phyloP scores from a whole-genome alignment of 805 yeast species.

The Torulaspora franciscae region DNA sequence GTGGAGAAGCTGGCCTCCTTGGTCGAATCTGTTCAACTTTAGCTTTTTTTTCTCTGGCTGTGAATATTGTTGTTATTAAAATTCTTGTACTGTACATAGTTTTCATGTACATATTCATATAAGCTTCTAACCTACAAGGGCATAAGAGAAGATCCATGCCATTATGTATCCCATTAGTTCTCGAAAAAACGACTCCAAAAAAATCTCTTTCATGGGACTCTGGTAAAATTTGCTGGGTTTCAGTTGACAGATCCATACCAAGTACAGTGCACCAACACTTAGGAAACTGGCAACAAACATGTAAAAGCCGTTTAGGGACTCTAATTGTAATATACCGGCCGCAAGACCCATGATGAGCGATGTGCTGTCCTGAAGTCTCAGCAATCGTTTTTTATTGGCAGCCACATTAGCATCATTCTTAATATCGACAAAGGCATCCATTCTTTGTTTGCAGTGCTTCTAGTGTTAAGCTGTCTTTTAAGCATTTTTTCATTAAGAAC shows the following conservation, averaged over 20 bases:
- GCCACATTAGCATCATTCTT: slow-evolving; percentile 15
- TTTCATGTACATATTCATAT: slow-evolving; percentile 8
- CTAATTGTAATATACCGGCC: slow-evolving; percentile 51
- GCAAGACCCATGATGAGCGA: slow-evolving; percentile 48
- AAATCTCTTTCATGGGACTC: slow-evolving; percentile 39
- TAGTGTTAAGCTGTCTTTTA: background rate
- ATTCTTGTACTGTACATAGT: slow-evolving; percentile 15
- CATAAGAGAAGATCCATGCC: slow-evolving; percentile 56
- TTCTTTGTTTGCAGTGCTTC: background rate
- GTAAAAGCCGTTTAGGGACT: slow-evolving; percentile 45
- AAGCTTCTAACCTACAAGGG: slow-evolving; percentile 37
- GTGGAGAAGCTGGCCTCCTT: slow-evolving; percentile 36
- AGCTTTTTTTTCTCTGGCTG: slow-evolving; percentile 11
- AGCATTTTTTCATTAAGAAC: slow-evolving; percentile 1
- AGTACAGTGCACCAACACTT: slow-evolving; percentile 34
- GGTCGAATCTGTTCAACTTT: slow-evolving; percentile 27
- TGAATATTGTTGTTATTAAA: slow-evolving; percentile 10
- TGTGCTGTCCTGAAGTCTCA: slow-evolving; percentile 42
- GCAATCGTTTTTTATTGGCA: slow-evolving; percentile 24
- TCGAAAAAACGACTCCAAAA: slow-evolving; percentile 42
- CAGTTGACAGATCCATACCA: slow-evolving; percentile 35
- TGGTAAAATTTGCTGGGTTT: slow-evolving; percentile 39
- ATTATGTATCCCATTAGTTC: slow-evolving; percentile 50
- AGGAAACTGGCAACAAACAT: slow-evolving; percentile 40
- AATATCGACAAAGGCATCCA: slow-evolving; percentile 9